Conservation (phyloP, 176 grass and related monocot species). For the Aegilops umbellulata region DNA sequence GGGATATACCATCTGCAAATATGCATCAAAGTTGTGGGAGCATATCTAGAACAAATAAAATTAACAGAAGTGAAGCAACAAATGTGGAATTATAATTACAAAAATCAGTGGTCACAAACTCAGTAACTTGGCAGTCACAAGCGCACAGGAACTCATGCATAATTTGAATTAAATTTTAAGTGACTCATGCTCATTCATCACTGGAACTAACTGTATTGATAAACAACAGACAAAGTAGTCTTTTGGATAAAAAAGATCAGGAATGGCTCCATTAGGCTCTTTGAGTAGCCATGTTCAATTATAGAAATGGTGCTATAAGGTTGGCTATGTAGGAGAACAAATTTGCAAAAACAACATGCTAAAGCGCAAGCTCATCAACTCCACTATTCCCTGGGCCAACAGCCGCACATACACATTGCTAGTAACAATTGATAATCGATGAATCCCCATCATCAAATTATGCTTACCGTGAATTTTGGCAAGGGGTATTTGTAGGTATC, state of each 20-base stretch:
- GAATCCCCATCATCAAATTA: not conserved
- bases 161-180: not conserved
- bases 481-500: constrained; percentile 99
- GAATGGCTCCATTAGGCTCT: constrained; percentile 1
- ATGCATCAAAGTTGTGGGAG: not conserved
- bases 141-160: not conserved
- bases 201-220: not conserved
- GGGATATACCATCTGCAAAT: not conserved
- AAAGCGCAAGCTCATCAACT: constrained; percentile 16
- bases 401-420: not conserved
- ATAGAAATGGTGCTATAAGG: not conserved
- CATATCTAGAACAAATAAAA: constrained; percentile 12
- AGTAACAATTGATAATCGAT: not conserved
- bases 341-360: not conserved
- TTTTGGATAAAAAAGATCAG: not conserved
- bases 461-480: constrained; percentile 94
- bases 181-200: not conserved
- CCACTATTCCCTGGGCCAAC: not conserved
- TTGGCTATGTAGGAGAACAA: constrained; percentile 1
- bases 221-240: not conserved
- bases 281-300: not conserved
- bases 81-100: not conserved
- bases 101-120: not conserved
- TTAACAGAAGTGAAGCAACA: constrained; percentile 7
- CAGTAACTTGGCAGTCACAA: not conserved